These are phyloP conservation scores for Aspergillus steynii DNA, from an alignment of 495 filamentous ascomycete species.

Conservation along the genomic window DNA sequence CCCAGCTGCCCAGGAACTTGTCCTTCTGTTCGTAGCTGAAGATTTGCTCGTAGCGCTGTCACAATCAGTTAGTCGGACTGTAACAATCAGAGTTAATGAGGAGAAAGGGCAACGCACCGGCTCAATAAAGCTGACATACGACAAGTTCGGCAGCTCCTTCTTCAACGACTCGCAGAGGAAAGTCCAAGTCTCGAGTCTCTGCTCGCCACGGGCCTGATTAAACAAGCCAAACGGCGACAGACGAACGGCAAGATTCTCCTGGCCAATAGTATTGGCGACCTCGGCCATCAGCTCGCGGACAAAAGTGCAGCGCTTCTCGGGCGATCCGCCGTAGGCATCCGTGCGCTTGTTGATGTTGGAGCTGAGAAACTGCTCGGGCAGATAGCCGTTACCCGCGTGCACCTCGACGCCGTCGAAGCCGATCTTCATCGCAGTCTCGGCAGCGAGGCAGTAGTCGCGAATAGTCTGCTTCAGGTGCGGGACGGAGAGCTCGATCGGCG, in stretches of 20 bases:
- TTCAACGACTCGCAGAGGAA: slow-evolving; percentile 50
- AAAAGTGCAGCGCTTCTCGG: slow-evolving; percentile 49
- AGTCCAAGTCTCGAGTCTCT: slow-evolving; percentile 54
- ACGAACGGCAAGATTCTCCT: slow-evolving; percentile 21
- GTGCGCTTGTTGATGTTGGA: slow-evolving; percentile 48
- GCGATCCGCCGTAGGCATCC: slow-evolving; percentile 48
- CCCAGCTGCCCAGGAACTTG: slow-evolving; percentile 44
- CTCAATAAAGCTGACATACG: slow-evolving; percentile 55
- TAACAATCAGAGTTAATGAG: too few species aligned
- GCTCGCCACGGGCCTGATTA: slow-evolving; percentile 45
- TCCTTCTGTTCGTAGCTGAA: slow-evolving; percentile 47
- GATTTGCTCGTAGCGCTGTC: slow-evolving; percentile 51
- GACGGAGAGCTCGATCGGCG: slow-evolving; percentile 47
- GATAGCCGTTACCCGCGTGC: slow-evolving; percentile 53
- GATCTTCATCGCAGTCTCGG: slow-evolving; percentile 28
- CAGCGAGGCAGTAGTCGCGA: slow-evolving; percentile 26
- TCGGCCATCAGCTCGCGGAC: slow-evolving; percentile 43
- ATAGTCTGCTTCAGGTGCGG: slow-evolving; percentile 40
- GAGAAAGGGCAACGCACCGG: slow-evolving; percentile 33
- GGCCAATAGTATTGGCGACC: slow-evolving; percentile 28
- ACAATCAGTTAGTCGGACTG: neutral
- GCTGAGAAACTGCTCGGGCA: slow-evolving; percentile 50
- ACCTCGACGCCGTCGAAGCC: slow-evolving; percentile 53
- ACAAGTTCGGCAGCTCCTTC: slow-evolving; percentile 44
- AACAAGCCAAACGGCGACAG: slow-evolving; percentile 52